Percentiles rank a stretch among this genome's conserved stretches.
Evolutionary conservation across 345 rosid species (phyloP).

Genomic region (Combretum micranthum): DNA sequence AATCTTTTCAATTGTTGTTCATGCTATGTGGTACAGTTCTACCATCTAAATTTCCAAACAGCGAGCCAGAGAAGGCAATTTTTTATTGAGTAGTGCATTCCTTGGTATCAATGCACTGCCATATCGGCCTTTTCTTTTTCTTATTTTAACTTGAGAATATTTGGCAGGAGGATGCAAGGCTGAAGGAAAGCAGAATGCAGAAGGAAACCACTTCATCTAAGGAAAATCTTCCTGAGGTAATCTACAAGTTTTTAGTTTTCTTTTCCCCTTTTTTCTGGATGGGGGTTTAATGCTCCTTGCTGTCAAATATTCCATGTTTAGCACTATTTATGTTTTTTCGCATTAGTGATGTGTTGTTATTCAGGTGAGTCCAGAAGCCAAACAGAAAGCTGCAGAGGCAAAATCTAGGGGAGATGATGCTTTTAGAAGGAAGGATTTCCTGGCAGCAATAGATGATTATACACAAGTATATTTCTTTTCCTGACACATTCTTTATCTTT

Average conservation of each 20-base stretch:
- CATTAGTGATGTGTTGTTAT: background rate
- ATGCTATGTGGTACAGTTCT: too few species aligned
- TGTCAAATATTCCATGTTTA: too few species aligned
- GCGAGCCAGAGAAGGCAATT: too few species aligned
- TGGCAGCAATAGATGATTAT: constrained; percentile 60
- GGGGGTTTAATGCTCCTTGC: too few species aligned
- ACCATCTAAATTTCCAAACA: too few species aligned
- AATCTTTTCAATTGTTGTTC: too few species aligned
- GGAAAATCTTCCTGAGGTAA: constrained; percentile 58
- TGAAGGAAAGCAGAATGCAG: constrained; percentile 14
- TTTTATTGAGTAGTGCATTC: too few species aligned
- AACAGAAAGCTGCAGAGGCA: constrained; percentile 78
- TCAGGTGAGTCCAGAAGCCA: constrained; percentile 75
- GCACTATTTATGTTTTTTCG: background rate
- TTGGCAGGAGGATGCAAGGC: constrained; percentile 42
- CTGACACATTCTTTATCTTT: too few species aligned
- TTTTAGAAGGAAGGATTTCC: constrained; percentile 52
- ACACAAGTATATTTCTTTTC: constrained; percentile 53
- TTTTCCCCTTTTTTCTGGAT: too few species aligned
- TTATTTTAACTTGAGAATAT: background rate
- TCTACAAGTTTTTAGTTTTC: too few species aligned
- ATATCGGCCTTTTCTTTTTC: too few species aligned
- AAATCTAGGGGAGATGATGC: constrained; percentile 91
- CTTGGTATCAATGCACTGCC: too few species aligned
- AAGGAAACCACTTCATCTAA: constrained; percentile 17